Base-by-base conservation (phyloP, 805 yeast species). In the Tetrapisispora arboricola region DNA sequence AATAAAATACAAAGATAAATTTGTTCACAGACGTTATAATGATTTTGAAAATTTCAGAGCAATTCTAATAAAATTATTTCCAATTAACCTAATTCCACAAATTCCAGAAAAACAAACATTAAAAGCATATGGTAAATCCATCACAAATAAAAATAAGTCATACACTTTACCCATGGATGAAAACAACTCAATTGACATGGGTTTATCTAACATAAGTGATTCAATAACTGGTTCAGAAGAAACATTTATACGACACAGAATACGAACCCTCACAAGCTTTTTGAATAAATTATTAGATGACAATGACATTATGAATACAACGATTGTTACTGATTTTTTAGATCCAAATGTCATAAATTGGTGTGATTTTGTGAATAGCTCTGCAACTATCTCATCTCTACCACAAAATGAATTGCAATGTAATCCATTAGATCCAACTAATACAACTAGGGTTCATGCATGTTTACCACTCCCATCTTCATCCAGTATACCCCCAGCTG, bases 41-140 rank as follows among this genome's bases (percentile, higher is more conserved):
- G 98, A 92, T 57, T 92, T 92, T 60, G 96, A 86, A 54, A 73
- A 82, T 41, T 69, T 92, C 24, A 66, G 96, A 40, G 77, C 71
- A 33, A 72, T 80, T 3, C 68, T 92, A 20, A 66, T 77, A 5
- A 78, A 78, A 52, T 64, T 84, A 25, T 87, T 84, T 52, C 96
- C 97, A 1, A 77, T 90, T 29, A 64, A 78, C 6, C 70, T 92
- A 4, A 73, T 92, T 2, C 97, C 98, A 2, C 95, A 96, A 0
- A 85, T 92, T n/a, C 98, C 98, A 0, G 84, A 80, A 65, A 83
- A 83, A 58, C 88, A 83, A 44, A 47, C 56, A 9, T 45, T 61
- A 6, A 61, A 55, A 39, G 59, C 54, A 24, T 59, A 58, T 42
- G 51, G 64, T 16, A 57, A 54, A 37, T 25, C 38, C 53, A 30